phyloP scores from a whole-genome alignment of 1,284 basidiomycete genomes.

The Vanrija pseudolonga region DNA sequence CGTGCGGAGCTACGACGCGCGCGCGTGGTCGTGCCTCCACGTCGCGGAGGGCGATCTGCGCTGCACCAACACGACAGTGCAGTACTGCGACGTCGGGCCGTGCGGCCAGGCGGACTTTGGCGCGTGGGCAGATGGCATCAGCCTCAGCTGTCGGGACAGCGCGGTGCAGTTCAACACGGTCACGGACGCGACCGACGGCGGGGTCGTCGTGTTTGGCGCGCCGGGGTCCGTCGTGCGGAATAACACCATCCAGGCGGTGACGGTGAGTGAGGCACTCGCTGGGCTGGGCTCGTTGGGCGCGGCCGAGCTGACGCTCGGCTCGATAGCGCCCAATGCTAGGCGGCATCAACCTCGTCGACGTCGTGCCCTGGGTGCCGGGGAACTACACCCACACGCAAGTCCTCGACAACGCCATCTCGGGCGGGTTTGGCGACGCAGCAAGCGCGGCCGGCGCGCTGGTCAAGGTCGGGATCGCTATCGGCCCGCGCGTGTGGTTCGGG shows the following conservation, averaged over 20 bases:
- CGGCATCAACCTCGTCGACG: conserved; percentile 73
- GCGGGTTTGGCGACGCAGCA: conserved; percentile 21
- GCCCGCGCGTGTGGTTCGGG: conserved; percentile 72
- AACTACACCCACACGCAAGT: conserved; percentile 67
- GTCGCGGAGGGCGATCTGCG: conserved; percentile 54
- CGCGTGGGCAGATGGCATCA: conserved; percentile 80
- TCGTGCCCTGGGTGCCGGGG: conserved; percentile 63
- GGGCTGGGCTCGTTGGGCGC: no score
- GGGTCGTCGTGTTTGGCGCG: conserved; percentile 77
- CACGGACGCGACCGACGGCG: conserved; percentile 64
- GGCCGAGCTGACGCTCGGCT: no score
- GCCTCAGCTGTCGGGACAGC: conserved; percentile 65
- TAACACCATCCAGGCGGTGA: conserved; percentile 58
- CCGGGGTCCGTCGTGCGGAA: conserved; percentile 70
- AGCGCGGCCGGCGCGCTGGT: conserved; percentile 28
- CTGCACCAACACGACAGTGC: conserved; percentile 55
- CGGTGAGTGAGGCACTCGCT: conserved; percentile 22
- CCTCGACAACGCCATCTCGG: conserved; percentile 62
- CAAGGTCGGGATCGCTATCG: conserved; percentile 51
- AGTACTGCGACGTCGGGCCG: conserved; percentile 42
- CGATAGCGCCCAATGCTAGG: conserved; percentile 61
- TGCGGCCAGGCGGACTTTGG: conserved; percentile 30
- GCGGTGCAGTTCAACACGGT: conserved; percentile 69
- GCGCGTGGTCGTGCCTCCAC: conserved; percentile 43
- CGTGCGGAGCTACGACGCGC: conserved; percentile 39